Evolutionary conservation across 2,329 filamentous ascomycete species (phyloP), one percentile per base, ranked within the genome.

Genomic region (Metarhizium anisopliae): DNA sequence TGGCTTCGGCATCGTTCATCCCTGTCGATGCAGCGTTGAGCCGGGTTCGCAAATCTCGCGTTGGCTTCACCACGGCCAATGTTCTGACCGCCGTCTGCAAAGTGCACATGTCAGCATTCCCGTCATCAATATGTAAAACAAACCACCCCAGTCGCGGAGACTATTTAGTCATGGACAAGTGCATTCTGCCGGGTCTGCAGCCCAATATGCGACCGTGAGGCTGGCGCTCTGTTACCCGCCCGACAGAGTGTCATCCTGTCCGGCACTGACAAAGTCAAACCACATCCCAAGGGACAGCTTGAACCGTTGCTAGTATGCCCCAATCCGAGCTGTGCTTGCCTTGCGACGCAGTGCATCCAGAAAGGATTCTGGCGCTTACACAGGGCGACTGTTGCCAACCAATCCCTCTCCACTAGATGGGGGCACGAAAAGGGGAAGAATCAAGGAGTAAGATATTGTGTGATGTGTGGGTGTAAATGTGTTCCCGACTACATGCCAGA

Each of bases 31-130:
- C 89, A 59, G 86, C 84, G 68, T 87, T 78, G 53, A 99, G 79
- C 61, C 92, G 82, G 2, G 87, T 86, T 65, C 90, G 89, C 51
- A 99, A 76, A 70, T 96, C 91, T 55, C 89, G 81, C 54, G 86
- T 86, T 58, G 90, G 87, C 70, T 92, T 93, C 59, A 84, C 78
- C 64, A 86, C 83, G 56, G 81, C 77, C 59, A 93, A 76, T 35
- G 82, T 85, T 59, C 84, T 83, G 55, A 89, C 74, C 8, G 82
- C 81, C 52, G 86, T 85, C 84, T 89, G 65, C 61, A 64, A 7
- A 47, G 3, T 38, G 35, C 45, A 52, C 29, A 20, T 30, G 47
- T 54, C 50, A 52, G 51, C 50, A 6, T 16, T 40, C 10, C 14
- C 38, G 14, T 40, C 38, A 16, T 13, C 38, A 40, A 40, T 40